Conservation (phyloP, 441 rosid genomes). For the Euphorbia schlechtendalii region DNA sequence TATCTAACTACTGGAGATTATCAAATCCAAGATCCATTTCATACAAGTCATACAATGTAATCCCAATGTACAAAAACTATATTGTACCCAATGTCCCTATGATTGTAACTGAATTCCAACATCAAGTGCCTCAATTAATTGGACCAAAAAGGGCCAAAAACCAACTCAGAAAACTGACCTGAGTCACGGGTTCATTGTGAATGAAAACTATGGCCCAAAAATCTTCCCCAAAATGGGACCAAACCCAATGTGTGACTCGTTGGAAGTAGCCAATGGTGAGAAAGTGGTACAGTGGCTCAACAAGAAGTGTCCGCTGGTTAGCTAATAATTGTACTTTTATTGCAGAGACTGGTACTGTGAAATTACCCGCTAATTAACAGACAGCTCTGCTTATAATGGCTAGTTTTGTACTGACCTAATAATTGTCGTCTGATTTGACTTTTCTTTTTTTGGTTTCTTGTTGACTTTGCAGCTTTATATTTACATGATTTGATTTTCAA, state of each 20-base stretch:
- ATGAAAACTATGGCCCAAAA: background rate
- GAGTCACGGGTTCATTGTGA: constrained; percentile 11
- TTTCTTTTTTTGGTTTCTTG: background rate
- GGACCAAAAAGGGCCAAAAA: background rate
- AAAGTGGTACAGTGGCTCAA: background rate
- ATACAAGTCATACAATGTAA: too few species aligned
- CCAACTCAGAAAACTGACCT: too few species aligned
- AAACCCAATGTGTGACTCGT: too few species aligned
- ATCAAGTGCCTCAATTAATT: background rate
- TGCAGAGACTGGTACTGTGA: background rate
- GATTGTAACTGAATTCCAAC: background rate
- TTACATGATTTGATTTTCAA: background rate
- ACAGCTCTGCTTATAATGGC: too few species aligned
- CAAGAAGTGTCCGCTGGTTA: background rate
- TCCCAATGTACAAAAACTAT: too few species aligned
- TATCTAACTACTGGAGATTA: too few species aligned
- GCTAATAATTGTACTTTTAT: background rate
- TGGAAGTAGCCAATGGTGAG: too few species aligned
- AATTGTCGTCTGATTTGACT: background rate
- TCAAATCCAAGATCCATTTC: too few species aligned
- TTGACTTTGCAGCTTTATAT: background rate
- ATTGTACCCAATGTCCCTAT: too few species aligned
- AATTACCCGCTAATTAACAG: background rate
- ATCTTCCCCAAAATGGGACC: background rate
- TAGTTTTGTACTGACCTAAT: background rate